These are phyloP conservation scores for Xylariaceae sp. DNA, from an alignment of 2,329 filamentous ascomycete species.

Conservation along the genomic window DNA sequence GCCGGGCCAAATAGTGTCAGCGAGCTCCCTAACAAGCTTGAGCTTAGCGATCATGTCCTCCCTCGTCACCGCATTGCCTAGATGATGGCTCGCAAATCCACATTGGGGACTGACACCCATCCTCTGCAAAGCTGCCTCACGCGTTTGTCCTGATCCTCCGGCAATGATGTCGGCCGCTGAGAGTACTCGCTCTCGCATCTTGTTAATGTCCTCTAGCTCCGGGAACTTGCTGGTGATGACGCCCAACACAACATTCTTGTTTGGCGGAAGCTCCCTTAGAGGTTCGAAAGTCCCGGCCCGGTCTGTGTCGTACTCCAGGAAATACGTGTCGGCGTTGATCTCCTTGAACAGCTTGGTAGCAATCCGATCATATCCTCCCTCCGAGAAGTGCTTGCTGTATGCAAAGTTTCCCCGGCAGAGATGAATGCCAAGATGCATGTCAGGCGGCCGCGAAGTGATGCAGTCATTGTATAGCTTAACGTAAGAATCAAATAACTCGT, in stretches of 20 bases:
- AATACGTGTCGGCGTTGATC: slow-evolving; percentile 69
- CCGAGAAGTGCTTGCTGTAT: slow-evolving; percentile 68
- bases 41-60: slow-evolving; percentile 78
- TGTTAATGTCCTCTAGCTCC: slow-evolving; percentile 64
- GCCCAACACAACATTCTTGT: slow-evolving; percentile 69
- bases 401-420: slow-evolving; percentile 75
- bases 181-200: slow-evolving; percentile 64
- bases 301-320: slow-evolving; percentile 71
- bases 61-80: slow-evolving; percentile 71
- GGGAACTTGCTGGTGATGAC: slow-evolving; percentile 69
- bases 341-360: slow-evolving; percentile 69
- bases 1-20: slow-evolving; percentile 71
- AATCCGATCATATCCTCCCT: slow-evolving; percentile 71
- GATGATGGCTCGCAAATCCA: slow-evolving; percentile 76
- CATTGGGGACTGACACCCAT: slow-evolving; percentile 76
- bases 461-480: slow-evolving; percentile 79
- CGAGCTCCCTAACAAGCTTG: slow-evolving; percentile 71
- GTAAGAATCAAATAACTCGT: slow-evolving; percentile 74
- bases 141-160: slow-evolving; percentile 66
- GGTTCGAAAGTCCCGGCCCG: slow-evolving; percentile 71
- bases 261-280: slow-evolving; percentile 62
- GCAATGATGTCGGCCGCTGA: slow-evolving; percentile 72
- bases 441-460: slow-evolving; percentile 65
- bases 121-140: slow-evolving; percentile 70
- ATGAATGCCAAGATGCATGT: slow-evolving; percentile 79